Base-by-base conservation (phyloP, 208 protist genomes). In the Angomonas ambiguus region DNA sequence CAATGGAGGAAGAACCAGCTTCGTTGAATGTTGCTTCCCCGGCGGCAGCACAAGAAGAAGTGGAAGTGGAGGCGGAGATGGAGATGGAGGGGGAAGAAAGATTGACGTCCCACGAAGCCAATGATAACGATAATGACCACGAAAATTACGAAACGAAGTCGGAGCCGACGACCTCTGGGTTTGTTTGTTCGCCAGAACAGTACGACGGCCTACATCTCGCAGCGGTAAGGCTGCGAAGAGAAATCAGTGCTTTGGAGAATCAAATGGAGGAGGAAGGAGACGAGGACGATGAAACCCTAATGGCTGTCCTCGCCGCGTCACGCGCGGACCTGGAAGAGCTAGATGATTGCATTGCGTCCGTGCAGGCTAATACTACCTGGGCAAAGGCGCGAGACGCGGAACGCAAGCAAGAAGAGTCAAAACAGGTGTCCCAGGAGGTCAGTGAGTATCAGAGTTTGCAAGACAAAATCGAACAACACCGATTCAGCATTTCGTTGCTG, bases 231-330 rank as follows among this genome's bases (percentile, higher is more conserved):
- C 77, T 96, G 25, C 87, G 87, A 18, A 74, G 75, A 33, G 90
- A 96, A 69, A 92, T 96, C 51, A 72, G 75, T 10, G 73, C 80
- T 11, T 76, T 96, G 42, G 90, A 96, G 77, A 51, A 68, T 24
- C 87, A 96, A 67, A 96, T 96, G 24, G 88, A 72, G 57, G 90
- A 82, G 42, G 83, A 71, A 45, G 87, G 81, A 51, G 83, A 90
- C 53, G 90, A 96, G 71, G 85, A 96, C 65, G 90, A 96, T 58
- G 87, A 92, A 76, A 96, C 90, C n/a, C 78, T 96, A n/a, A 96
- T 96, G 90, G 76, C 87, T n/a, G 90, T 93, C 5, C 77, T 96
- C n/a, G 90, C 90, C 24, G 80, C 71, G 16, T 96, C 87, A 24
- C 80, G 90, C 2, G 71, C 90, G 0, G 90, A 96, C 62, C 73